Conservation (phyloP, 2,329 filamentous ascomycete genomes). For the Pestalotiopsis sp. region DNA sequence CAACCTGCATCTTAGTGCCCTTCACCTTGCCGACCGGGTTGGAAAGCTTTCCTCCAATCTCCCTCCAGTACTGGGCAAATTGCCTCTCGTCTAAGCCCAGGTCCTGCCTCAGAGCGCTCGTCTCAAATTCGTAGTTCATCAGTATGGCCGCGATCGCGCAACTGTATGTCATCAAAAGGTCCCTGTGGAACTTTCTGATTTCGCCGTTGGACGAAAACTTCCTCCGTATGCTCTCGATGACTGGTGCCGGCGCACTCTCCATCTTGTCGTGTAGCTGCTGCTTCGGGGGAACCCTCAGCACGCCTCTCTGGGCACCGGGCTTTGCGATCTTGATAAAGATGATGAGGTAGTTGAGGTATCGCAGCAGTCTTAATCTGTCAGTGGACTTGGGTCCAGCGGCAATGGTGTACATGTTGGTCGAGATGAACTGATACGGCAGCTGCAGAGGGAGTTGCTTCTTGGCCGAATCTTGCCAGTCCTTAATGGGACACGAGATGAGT, state of each 20-base stretch:
- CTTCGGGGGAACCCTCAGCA: conserved; percentile 57
- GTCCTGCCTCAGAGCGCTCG: conserved; percentile 70
- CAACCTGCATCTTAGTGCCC: conserved; percentile 59
- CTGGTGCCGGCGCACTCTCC: conserved; percentile 58
- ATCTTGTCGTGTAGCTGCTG: conserved; percentile 64
- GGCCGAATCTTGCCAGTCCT: conserved; percentile 74
- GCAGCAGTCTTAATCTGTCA: conserved; percentile 58
- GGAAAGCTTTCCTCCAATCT: conserved; percentile 73
- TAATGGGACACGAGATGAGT: conserved; percentile 68
- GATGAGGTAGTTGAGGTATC: conserved; percentile 62
- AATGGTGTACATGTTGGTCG: conserved; percentile 59
- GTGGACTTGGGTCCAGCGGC: conserved; percentile 57
- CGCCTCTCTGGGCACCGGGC: conserved; percentile 49
- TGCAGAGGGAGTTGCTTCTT: conserved; percentile 59
- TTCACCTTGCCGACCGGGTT: conserved; percentile 64
- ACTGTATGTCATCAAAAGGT: conserved; percentile 74
- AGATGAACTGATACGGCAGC: conserved; percentile 66
- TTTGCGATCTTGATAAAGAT: conserved; percentile 53
- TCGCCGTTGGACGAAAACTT: conserved; percentile 68
- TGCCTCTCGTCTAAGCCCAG: conserved; percentile 71
- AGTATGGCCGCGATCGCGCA: conserved; percentile 72
- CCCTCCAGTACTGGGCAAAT: conserved; percentile 72
- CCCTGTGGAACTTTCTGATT: conserved; percentile 72
- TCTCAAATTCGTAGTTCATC: conserved; percentile 75
- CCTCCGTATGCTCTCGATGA: conserved; percentile 68